A percentile compares a stretch with the other conserved stretches of the same genome.
These are phyloP conservation scores for Haematococcus lacustris DNA, from an alignment of 139 green algal genomes.

Conservation along the genomic window DNA sequence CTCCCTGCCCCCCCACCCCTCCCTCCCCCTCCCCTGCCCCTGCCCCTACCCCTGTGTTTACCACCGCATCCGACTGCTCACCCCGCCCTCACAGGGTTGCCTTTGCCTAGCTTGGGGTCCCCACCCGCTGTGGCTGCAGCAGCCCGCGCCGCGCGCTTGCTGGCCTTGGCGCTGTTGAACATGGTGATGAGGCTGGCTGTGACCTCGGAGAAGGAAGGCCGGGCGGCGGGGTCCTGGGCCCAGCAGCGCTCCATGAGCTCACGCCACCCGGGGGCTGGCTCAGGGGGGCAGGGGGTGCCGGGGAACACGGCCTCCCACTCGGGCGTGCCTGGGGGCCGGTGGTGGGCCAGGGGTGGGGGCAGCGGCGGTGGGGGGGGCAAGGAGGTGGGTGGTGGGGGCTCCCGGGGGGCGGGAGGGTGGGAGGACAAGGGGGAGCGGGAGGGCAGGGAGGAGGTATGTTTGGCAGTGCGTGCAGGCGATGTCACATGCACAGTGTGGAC, in stretches of 20 bases:
- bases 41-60: too few species aligned
- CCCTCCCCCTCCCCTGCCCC: too few species aligned
- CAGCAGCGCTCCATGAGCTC: slow-evolving; percentile 54
- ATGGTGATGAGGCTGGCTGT: background rate
- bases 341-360: background rate
- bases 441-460: background rate
- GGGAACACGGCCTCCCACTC: background rate
- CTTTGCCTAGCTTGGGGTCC: too few species aligned
- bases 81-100: too few species aligned
- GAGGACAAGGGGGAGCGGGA: background rate
- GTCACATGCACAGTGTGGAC: background rate
- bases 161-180: slow-evolving; percentile 1
- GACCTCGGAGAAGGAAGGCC: slow-evolving; percentile 36
- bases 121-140: background rate
- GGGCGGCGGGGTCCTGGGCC: slow-evolving; percentile 24
- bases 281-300: background rate
- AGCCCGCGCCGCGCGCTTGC: slow-evolving; percentile 9
- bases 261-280: slow-evolving; percentile 1
- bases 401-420: too few species aligned
- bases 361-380: background rate
- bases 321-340: background rate
- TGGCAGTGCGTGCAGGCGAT: background rate
- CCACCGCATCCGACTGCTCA: too few species aligned
- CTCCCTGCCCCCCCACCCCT: too few species aligned
- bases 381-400: background rate